Percentiles rank a stretch among this genome's conserved stretches.
Conservation (phyloP, 2,329 filamentous ascomycete species). For the Rhynchosporium secalis region DNA sequence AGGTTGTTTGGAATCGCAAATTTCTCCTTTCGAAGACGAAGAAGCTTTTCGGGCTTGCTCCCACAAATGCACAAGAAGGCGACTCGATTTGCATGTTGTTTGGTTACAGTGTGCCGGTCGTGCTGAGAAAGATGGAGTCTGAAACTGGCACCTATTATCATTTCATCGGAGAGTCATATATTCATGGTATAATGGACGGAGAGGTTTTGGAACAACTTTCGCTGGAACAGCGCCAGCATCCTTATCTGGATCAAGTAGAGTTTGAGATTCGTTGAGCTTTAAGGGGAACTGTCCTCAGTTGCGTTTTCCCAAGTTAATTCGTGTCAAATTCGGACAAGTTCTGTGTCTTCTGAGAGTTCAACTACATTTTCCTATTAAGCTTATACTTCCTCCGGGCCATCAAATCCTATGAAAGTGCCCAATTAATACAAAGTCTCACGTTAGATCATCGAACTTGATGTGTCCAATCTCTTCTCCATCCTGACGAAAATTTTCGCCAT, state of each 20-base stretch:
- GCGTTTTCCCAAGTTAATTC: not conserved
- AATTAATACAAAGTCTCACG: not conserved
- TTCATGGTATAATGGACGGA: slow-evolving; percentile 30
- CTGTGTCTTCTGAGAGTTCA: no score
- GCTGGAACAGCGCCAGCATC: not conserved
- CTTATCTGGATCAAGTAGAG: not conserved
- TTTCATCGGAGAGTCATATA: slow-evolving; percentile 31
- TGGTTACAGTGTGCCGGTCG: slow-evolving; percentile 32
- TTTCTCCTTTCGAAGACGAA: slow-evolving; percentile 16
- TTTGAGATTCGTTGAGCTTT: not conserved
- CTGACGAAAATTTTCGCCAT: not conserved
- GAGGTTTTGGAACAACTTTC: not conserved
- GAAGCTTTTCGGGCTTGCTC: slow-evolving; percentile 16
- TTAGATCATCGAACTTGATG: not conserved
- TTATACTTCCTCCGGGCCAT: not conserved
- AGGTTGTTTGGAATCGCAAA: slow-evolving; percentile 22
- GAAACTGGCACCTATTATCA: not conserved
- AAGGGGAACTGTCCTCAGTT: not conserved
- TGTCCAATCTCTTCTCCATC: not conserved
- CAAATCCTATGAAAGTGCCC: not conserved
- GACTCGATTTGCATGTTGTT: slow-evolving; percentile 31
- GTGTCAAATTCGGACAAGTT: not conserved
- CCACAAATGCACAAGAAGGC: not conserved
- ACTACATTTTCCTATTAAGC: no score
- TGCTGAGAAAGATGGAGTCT: slow-evolving; percentile 13